Evolutionary conservation across 2,329 filamentous ascomycete genomes (phyloP).

Genomic region (Saccharata proteae): DNA sequence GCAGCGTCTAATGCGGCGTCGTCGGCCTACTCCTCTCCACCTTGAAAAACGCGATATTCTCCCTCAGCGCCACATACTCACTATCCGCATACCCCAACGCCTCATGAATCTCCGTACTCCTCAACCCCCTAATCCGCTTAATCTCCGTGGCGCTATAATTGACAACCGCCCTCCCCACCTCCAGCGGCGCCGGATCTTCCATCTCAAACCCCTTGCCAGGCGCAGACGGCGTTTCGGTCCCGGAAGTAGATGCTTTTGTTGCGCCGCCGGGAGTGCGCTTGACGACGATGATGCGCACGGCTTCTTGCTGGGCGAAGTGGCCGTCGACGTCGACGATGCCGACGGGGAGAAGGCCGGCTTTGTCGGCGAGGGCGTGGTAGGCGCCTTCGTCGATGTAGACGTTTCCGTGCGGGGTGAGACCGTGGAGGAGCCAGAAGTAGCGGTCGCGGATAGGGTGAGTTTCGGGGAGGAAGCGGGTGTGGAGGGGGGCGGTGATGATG

Average conservation of each 20-base stretch:
- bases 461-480: slow-evolving; percentile 87
- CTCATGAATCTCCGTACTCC: slow-evolving; percentile 67
- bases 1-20: slow-evolving; percentile 19
- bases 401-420: slow-evolving; percentile 77
- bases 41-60: slow-evolving; percentile 69
- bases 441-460: slow-evolving; percentile 77
- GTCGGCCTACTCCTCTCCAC: slow-evolving; percentile 25
- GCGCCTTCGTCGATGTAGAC: slow-evolving; percentile 90
- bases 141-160: slow-evolving; percentile 90
- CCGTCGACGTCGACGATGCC: slow-evolving; percentile 88
- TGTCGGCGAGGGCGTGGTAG: slow-evolving; percentile 63
- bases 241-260: neutral
- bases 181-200: slow-evolving; percentile 33
- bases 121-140: slow-evolving; percentile 66
- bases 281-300: slow-evolving; percentile 75
- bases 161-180: slow-evolving; percentile 80
- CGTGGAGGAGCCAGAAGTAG: slow-evolving; percentile 95
- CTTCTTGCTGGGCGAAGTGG: slow-evolving; percentile 81
- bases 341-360: slow-evolving; percentile 78
- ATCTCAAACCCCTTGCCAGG: slow-evolving; percentile 15
- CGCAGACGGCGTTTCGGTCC: neutral
- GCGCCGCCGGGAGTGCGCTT: slow-evolving; percentile 31
- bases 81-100: slow-evolving; percentile 86
- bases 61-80: slow-evolving; percentile 81
- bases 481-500: slow-evolving; percentile 43